Evolutionary conservation across 176 grass and related monocot genomes (phyloP).

Genomic region (Eremochloa ophiuroides): DNA sequence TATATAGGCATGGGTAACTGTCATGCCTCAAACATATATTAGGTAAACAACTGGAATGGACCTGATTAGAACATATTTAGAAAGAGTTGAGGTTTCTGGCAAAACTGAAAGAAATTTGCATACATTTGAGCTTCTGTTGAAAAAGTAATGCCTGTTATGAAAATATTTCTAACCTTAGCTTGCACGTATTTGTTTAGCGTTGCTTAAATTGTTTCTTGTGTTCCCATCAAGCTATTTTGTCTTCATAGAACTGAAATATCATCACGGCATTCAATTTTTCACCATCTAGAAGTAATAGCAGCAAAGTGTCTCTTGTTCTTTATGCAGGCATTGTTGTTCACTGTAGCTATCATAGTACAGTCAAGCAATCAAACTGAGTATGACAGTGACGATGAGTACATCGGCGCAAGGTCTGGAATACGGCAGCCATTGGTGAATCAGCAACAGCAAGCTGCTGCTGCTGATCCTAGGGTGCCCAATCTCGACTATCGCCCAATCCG

Average conservation of each 20-base stretch:
- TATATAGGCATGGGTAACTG: neutral
- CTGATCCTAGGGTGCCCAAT: constrained; percentile 55
- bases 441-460: constrained; percentile 31
- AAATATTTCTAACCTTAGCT: neutral
- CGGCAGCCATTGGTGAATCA: constrained; percentile 68
- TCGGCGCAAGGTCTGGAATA: constrained; percentile 31
- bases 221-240: neutral
- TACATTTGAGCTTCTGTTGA: neutral
- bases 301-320: neutral
- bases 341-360: constrained; percentile 74
- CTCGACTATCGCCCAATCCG: constrained; percentile 84
- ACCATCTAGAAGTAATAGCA: neutral
- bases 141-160: neutral
- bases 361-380: constrained; percentile 63
- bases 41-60: neutral
- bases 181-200: neutral
- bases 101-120: neutral
- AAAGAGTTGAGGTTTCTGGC: neutral
- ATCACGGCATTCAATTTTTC: neutral
- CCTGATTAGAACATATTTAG: too few relatives aligned
- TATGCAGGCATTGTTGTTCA: constrained; percentile 70
- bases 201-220: neutral
- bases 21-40: neutral
- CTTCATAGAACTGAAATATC: neutral
- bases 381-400: constrained; percentile 77